phyloP scores from a whole-genome alignment of 345 rosid species.

The Balakata baccata region DNA sequence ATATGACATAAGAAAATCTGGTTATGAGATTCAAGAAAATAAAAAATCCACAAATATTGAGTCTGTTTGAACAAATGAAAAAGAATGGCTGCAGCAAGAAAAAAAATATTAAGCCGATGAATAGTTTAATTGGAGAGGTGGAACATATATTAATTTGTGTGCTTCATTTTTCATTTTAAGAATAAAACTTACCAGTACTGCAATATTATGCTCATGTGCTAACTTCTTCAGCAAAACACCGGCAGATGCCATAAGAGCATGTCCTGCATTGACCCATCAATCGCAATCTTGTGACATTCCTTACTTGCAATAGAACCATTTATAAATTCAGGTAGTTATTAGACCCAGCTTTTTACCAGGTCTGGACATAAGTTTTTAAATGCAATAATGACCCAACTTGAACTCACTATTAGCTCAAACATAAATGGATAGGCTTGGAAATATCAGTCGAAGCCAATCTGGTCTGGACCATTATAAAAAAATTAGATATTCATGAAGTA shows the following conservation, averaged over 20 bases:
- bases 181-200: conserved; percentile 48
- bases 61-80: not conserved
- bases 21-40: not conserved
- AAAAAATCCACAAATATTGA: not conserved
- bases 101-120: not conserved
- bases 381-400: too few species aligned
- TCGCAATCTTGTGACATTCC: conserved; percentile 7
- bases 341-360: too few species aligned
- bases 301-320: not conserved
- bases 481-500: too few species aligned
- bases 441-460: too few species aligned
- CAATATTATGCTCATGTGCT: conserved; percentile 66
- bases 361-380: too few species aligned
- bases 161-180: not conserved
- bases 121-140: not conserved
- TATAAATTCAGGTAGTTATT: too few species aligned
- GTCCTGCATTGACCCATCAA: conserved; percentile 46
- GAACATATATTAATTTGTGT: not conserved
- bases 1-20: not conserved
- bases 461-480: too few species aligned
- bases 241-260: conserved; percentile 66
- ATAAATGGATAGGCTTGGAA: too few species aligned
- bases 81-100: not conserved
- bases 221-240: conserved; percentile 76
- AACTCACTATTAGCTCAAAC: too few species aligned